A percentile compares a stretch with the other conserved stretches of the same genome.
These are phyloP conservation scores for Pseudozyma thailandica DNA, from an alignment of 1,284 basidiomycete species.

Conservation along the genomic window DNA sequence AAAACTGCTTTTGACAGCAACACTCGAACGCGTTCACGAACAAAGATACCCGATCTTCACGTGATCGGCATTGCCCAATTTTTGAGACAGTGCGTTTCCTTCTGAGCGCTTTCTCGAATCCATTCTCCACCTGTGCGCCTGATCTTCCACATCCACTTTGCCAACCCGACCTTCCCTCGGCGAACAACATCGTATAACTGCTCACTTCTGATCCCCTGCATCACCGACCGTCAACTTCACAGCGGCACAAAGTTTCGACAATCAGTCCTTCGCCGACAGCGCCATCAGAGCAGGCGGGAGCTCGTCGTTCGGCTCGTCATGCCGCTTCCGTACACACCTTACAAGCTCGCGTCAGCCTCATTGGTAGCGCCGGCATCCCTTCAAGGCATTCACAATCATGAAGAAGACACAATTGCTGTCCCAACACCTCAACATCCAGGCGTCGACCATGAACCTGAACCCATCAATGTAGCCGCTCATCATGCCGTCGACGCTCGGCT, in stretches of 20 bases:
- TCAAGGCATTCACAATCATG: slow-evolving; percentile 7
- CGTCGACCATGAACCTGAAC: slow-evolving; percentile 19
- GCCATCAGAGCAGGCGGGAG: not conserved
- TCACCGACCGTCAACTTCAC: not conserved
- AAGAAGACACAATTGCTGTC: slow-evolving; percentile 35
- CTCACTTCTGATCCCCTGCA: not conserved
- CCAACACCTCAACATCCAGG: slow-evolving; percentile 51
- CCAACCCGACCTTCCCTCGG: not conserved
- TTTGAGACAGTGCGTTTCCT: slow-evolving; percentile 15
- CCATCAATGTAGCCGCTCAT: slow-evolving; percentile 23
- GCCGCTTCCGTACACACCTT: slow-evolving; percentile 47
- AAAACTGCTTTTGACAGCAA: not conserved
- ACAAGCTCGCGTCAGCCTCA: slow-evolving; percentile 46
- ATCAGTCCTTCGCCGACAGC: not conserved
- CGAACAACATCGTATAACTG: not conserved
- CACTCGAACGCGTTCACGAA: slow-evolving; percentile 10
- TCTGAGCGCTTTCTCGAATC: slow-evolving; percentile 2
- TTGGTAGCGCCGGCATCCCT: slow-evolving; percentile 21
- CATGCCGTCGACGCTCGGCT: slow-evolving; percentile 44
- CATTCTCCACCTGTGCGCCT: not conserved
- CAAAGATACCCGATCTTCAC: slow-evolving; percentile 19
- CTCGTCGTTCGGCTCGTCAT: slow-evolving; percentile 6
- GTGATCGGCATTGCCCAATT: slow-evolving; percentile 19
- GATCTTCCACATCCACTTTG: not conserved
- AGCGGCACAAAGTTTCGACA: not conserved